Evolutionary conservation across 164 flowering plant genomes (phyloP).

Genomic region (Paratinospora sagittata): DNA sequence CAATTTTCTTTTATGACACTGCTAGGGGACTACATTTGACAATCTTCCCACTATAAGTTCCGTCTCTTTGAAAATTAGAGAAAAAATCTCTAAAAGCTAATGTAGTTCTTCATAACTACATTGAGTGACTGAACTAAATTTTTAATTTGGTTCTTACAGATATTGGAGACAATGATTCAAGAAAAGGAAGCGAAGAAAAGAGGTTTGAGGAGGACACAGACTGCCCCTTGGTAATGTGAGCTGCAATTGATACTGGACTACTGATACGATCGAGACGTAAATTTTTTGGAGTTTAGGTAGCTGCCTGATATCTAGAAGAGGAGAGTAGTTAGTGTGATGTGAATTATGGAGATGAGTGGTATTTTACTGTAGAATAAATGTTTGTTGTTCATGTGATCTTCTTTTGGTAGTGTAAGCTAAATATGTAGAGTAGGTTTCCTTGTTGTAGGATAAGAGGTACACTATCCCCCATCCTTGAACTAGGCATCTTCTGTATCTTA

Average conservation of each 20-base stretch:
- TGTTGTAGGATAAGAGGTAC: background rate
- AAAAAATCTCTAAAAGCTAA: background rate
- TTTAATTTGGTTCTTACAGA: slow-evolving; percentile 6
- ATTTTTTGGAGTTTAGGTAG: background rate
- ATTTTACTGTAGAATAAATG: background rate
- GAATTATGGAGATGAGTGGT: slow-evolving; percentile 1
- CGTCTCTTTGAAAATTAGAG: background rate
- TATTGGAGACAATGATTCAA: slow-evolving; percentile 6
- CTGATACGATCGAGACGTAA: background rate
- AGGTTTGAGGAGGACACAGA: slow-evolving; percentile 13
- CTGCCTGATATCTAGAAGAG: background rate
- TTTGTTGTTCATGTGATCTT: background rate
- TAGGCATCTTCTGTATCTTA: background rate
- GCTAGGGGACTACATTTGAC: background rate
- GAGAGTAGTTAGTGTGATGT: background rate
- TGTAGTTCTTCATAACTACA: background rate
- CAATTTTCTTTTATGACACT: background rate
- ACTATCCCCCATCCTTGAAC: background rate
- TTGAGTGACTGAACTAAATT: background rate
- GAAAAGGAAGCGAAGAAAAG: slow-evolving; percentile 7
- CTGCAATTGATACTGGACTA: background rate
- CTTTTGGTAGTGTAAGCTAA: background rate
- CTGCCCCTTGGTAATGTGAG: slow-evolving; percentile 10
- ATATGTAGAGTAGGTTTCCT: background rate
- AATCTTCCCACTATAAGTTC: background rate